These are phyloP conservation scores for Lentinus polychrous DNA, from an alignment of 1,284 basidiomycete genomes.

Conservation along the genomic window DNA sequence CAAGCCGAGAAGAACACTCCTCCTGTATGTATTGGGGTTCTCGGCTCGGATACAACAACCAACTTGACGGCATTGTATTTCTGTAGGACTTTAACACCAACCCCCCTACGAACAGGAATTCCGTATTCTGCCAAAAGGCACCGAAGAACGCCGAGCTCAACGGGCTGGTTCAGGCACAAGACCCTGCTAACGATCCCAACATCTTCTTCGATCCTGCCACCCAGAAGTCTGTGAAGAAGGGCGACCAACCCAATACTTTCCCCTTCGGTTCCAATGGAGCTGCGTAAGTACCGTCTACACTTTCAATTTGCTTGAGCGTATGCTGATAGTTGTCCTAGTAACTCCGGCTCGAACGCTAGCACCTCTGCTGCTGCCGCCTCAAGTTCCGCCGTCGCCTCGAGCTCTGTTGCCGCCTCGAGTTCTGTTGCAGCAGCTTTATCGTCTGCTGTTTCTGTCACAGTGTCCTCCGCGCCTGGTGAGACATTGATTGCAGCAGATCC, in stretches of 20 bases:
- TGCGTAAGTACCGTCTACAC: conserved; percentile 6
- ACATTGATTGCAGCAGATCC: background rate
- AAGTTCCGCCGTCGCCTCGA: conserved; percentile 7
- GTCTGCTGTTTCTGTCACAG: conserved; percentile 5
- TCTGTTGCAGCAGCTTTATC: conserved; percentile 14
- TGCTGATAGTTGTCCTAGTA: background rate
- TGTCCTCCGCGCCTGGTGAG: conserved; percentile 1
- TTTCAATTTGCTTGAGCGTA: background rate
- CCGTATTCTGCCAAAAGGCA: conserved; percentile 34
- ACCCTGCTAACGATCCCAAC: conserved; percentile 32
- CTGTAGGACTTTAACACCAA: conserved; percentile 46
- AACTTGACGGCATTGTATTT: background rate
- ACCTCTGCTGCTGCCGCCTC: conserved; percentile 19
- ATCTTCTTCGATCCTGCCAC: conserved; percentile 53
- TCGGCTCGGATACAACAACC: background rate
- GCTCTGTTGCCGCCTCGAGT: conserved; percentile 16
- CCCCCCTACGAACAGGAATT: conserved; percentile 38
- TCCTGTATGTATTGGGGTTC: conserved; percentile 32
- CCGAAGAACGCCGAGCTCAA: conserved; percentile 32
- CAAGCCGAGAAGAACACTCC: conserved; percentile 60
- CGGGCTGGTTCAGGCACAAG: conserved; percentile 35
- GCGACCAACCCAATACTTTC: conserved; percentile 46
- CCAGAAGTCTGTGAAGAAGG: conserved; percentile 35
- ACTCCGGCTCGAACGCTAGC: conserved; percentile 11
- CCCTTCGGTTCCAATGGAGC: conserved; percentile 33